Conservation (phyloP, 2,329 filamentous ascomycete species). For the Pestalotiopsis sp. region DNA sequence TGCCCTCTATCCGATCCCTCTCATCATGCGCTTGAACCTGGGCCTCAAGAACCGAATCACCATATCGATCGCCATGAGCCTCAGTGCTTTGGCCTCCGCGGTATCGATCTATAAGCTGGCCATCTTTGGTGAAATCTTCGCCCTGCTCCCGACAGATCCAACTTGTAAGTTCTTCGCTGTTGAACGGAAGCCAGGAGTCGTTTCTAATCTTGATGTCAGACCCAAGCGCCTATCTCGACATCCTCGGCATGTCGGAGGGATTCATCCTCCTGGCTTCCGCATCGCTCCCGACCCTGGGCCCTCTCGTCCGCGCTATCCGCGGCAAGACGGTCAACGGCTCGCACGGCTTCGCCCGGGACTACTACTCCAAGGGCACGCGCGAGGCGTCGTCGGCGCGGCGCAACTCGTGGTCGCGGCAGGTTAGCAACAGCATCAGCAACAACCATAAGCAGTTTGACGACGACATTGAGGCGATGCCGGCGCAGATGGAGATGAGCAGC, state of each 20-base stretch:
- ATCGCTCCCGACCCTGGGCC: constrained; percentile 24
- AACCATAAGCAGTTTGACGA: background rate
- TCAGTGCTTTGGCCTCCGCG: constrained; percentile 29
- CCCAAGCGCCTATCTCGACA: constrained; percentile 28
- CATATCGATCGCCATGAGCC: constrained; percentile 22
- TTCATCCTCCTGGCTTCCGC: constrained; percentile 24
- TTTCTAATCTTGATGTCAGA: constrained; percentile 14
- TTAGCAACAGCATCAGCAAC: background rate
- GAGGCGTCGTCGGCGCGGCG: background rate
- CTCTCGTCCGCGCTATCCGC: constrained; percentile 21
- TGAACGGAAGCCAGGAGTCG: too few relatives aligned
- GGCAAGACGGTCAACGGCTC: constrained; percentile 12
- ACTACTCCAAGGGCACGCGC: background rate
- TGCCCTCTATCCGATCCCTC: constrained; percentile 33
- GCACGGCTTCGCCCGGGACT: background rate
- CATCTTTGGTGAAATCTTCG: constrained; percentile 27
- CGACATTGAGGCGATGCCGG: background rate
- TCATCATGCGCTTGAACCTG: constrained; percentile 35
- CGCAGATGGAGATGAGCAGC: background rate
- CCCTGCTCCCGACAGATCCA: constrained; percentile 26
- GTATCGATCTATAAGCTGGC: constrained; percentile 32
- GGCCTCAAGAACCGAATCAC: constrained; percentile 26
- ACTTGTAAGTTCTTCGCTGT: constrained; percentile 27
- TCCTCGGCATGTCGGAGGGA: constrained; percentile 29
- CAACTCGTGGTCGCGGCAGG: background rate